Base-by-base conservation (phyloP, 129 eudicot species). In the Lonicera japonica region DNA sequence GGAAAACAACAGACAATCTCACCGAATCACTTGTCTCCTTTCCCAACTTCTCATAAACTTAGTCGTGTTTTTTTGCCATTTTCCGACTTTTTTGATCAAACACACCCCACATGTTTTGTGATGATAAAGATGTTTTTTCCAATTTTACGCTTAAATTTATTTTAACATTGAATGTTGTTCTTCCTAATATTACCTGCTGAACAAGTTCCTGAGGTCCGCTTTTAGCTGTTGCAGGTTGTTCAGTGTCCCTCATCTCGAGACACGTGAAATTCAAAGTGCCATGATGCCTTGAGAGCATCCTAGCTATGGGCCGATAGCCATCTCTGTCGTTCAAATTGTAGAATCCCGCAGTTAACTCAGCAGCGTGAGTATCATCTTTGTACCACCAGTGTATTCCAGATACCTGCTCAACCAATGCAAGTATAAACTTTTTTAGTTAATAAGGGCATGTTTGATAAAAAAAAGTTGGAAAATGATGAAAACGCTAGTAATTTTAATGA, bases 331-430 rank as follows among this genome's bases (percentile, higher is more conserved):
- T 72, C 57, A 79, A 46, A 64, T 90, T 90, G 64, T 90, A 86
- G 77, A 78, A 90, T 25, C 97, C 97, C 0, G 94, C 80, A 18
- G 95, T 90, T 61, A 86, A 56, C 81, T 90, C 95, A 0, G 87
- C 90, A 17, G 97, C 97, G 64, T 86, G 97, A 39, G 71, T 78
- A 11, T 77, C 78, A 41, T 86, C 84, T 58, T 71, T 79, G 70
- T 81, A 86, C 95, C 97, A 90, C 97, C 97, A 91, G 62, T 91
- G 97, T 47, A 91, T 91, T 21, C 95, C 97, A 16, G 97, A 74
- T 29, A 90, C 83, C 97, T 90, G 65, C 36, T 65, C 45, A 60
- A 51, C 63, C 17, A 67, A 38, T 65, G 15, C 11, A 65, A 21
- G 36, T 34, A 36, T 19, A 34, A 11, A 14, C 5, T 29, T 65